These are phyloP conservation scores for Penicillium sp. DNA, from an alignment of 2,329 filamentous ascomycete genomes.

Conservation along the genomic window DNA sequence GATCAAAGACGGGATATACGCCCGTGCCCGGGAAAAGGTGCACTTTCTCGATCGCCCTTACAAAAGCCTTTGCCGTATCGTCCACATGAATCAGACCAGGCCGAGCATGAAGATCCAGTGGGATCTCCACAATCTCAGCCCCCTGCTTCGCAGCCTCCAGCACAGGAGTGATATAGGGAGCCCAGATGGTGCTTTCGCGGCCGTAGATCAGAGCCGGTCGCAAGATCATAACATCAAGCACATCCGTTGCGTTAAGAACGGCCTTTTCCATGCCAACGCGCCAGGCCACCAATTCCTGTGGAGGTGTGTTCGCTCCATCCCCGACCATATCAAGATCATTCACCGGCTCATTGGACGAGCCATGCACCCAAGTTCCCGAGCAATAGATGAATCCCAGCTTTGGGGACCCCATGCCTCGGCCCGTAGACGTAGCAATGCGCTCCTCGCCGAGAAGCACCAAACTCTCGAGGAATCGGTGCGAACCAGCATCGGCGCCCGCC, in stretches of 20 bases:
- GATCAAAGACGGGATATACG: slow-evolving; percentile 11
- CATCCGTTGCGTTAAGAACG: background rate
- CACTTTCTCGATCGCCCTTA: slow-evolving; percentile 7
- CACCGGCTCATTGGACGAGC: slow-evolving; percentile 2
- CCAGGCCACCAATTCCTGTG: slow-evolving; percentile 8
- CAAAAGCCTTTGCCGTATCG: slow-evolving; percentile 9
- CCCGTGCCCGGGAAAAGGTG: slow-evolving; percentile 6
- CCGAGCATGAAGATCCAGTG: background rate
- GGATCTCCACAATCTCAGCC: slow-evolving; percentile 1
- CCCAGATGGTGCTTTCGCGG: slow-evolving; percentile 9
- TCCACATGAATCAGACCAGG: slow-evolving; percentile 12
- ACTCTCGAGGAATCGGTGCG: background rate
- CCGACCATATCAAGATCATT: slow-evolving; percentile 12
- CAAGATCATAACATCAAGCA: slow-evolving; percentile 8
- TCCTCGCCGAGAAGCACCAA: background rate
- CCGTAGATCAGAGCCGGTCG: slow-evolving; percentile 11
- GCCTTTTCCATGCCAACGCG: slow-evolving; percentile 9
- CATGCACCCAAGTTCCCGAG: slow-evolving; percentile 15
- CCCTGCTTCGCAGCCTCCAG: slow-evolving; percentile 1
- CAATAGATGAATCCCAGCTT: slow-evolving; percentile 13
- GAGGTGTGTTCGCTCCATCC: background rate
- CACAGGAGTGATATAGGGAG: slow-evolving; percentile 2
- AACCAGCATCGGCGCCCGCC: background rate
- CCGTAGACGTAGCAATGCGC: background rate
- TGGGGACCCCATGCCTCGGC: background rate